Evolutionary conservation across 352 stramenopile species (phyloP).

Genomic region (Globisporangium nodosum): DNA sequence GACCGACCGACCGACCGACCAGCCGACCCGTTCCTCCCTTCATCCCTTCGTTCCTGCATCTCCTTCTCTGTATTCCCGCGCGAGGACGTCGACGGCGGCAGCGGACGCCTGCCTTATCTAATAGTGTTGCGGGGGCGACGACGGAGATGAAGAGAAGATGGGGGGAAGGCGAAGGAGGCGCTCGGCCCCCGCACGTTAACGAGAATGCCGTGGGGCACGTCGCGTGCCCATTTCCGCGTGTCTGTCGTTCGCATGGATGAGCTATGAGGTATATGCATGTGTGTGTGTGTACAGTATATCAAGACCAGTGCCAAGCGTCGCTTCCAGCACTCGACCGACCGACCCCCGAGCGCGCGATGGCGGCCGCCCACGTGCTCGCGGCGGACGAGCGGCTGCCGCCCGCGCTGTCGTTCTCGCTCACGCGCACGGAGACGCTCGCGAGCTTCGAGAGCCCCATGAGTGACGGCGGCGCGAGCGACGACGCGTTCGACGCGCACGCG

Average conservation of each 20-base stretch:
- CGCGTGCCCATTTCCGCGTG: not conserved
- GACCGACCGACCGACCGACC: not conserved
- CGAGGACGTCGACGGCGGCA: not conserved
- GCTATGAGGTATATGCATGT: too few relatives aligned
- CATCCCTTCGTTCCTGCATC: not conserved
- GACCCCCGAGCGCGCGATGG: not conserved
- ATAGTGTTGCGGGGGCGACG: not conserved
- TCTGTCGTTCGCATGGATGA: too few relatives aligned
- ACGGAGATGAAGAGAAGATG: too few relatives aligned
- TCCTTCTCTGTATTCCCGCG: not conserved
- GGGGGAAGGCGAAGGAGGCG: too few relatives aligned
- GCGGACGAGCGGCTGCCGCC: constrained; percentile 4
- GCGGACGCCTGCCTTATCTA: not conserved
- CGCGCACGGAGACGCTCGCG: constrained; percentile 7
- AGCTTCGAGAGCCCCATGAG: not conserved
- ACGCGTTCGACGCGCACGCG: not conserved
- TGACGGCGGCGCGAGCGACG: not conserved
- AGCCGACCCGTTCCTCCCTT: not conserved
- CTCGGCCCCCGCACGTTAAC: too few relatives aligned
- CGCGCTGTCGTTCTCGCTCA: constrained; percentile 6
- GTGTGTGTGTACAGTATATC: too few relatives aligned
- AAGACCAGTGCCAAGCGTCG: not conserved
- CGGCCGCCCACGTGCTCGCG: not conserved
- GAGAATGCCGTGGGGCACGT: too few relatives aligned
- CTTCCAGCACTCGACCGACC: too few relatives aligned